These are phyloP conservation scores for Candida montana DNA, from an alignment of 805 yeast genomes.

Conservation along the genomic window DNA sequence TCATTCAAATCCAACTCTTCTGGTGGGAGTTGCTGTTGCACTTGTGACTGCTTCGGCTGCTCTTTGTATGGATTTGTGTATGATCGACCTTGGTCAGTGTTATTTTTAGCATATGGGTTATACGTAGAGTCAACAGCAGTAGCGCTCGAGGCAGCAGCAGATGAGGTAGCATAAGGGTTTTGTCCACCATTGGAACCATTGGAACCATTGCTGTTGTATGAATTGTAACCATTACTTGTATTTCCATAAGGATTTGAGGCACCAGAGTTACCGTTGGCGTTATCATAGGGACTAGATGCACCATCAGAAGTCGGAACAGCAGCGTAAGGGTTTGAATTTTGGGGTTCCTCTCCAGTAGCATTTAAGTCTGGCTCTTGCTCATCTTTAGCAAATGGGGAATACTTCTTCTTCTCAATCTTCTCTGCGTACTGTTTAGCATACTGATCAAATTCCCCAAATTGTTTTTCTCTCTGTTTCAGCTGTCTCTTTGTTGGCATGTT, in stretches of 20 bases:
- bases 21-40: conserved; percentile 1
- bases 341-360: neutral
- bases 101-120: neutral
- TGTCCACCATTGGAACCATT: conserved; percentile 7
- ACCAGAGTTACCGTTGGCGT: neutral
- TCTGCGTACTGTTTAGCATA: conserved; percentile 43
- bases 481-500: conserved; percentile 38
- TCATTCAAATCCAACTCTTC: conserved; percentile 3
- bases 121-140: neutral
- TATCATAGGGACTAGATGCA: conserved; percentile 3
- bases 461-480: conserved; percentile 18
- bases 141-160: no score
- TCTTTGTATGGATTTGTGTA: conserved; percentile 1
- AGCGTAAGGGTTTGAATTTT: neutral
- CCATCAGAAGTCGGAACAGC: neutral
- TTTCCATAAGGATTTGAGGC: conserved; percentile 15
- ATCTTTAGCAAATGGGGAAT: conserved; percentile 37
- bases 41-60: conserved; percentile 1
- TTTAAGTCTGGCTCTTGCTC: conserved; percentile 13
- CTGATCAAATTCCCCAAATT: conserved; percentile 41
- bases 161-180: neutral
- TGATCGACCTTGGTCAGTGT: conserved; percentile 9
- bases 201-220: conserved; percentile 1
- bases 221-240: neutral
- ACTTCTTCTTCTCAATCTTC: conserved; percentile 28